Conservation (phyloP, 192 early-diverging fungal genomes). For the Paraglomus occultum region DNA sequence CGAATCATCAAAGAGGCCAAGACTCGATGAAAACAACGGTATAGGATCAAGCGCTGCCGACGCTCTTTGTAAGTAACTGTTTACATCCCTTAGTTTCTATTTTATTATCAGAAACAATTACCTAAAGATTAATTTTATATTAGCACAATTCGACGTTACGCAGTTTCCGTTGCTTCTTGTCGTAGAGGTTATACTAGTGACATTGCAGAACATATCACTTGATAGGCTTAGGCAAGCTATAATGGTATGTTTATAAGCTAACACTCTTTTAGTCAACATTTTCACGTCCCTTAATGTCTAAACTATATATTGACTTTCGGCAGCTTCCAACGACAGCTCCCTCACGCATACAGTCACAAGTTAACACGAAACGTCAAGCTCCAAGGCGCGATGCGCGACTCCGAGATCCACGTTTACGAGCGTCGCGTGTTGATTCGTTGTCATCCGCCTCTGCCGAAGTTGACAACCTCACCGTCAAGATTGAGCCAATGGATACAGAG, state of each 20-base stretch:
- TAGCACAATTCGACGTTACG: slow-evolving; percentile 16
- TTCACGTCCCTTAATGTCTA: no score
- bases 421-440: not conserved
- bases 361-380: no score
- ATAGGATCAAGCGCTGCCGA: no score
- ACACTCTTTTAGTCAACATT: no score
- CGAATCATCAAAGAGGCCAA: not conserved
- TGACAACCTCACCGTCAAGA: not conserved
- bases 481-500: no score
- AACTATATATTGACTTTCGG: no score
- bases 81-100: no score
- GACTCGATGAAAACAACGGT: not conserved
- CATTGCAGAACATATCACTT: slow-evolving; percentile 16
- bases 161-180: slow-evolving; percentile 20
- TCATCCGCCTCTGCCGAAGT: not conserved
- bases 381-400: not conserved
- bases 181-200: slow-evolving; percentile 12
- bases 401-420: slow-evolving; percentile 1
- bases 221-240: slow-evolving; percentile 22
- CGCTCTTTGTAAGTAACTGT: no score
- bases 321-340: no score
- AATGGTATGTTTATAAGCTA: not conserved
- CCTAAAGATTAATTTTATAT: not conserved
- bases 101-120: not conserved
- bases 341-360: no score